phyloP scores from a whole-genome alignment of 352 stramenopile species.

The Peronospora belbahrii region DNA sequence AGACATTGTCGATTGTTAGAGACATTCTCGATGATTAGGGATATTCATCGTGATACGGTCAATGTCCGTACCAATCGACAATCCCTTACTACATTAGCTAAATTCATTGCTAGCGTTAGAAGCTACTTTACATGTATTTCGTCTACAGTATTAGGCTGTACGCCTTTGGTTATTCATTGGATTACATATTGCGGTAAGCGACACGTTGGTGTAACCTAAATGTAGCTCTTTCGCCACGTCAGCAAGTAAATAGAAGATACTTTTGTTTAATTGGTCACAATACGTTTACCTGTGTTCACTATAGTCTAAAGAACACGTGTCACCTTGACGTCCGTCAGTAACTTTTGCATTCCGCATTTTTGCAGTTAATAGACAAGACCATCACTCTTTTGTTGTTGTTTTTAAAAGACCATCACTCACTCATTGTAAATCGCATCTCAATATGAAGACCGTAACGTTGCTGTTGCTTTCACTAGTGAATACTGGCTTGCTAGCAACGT shows the following conservation, averaged over 20 bases:
- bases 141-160: too few relatives aligned
- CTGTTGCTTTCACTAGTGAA: constrained; percentile 28
- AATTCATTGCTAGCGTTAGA: too few relatives aligned
- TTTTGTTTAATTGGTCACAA: constrained; percentile 11
- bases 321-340: constrained; percentile 7
- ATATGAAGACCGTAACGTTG: constrained; percentile 25
- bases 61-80: too few relatives aligned
- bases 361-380: constrained; percentile 12
- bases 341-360: constrained; percentile 19
- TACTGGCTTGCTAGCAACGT: constrained; percentile 24
- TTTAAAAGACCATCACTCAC: constrained; percentile 29
- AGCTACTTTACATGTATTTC: too few relatives aligned
- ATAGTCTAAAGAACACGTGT: constrained; percentile 21
- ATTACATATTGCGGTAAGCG: too few relatives aligned
- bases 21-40: too few relatives aligned
- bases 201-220: too few relatives aligned
- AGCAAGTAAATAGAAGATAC: constrained; percentile 2
- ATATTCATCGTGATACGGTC: too few relatives aligned
- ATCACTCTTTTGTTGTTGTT: constrained; percentile 21
- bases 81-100: too few relatives aligned
- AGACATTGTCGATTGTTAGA: too few relatives aligned
- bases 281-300: constrained; percentile 5
- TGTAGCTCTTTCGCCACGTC: constrained; percentile 21
- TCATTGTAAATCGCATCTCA: too few relatives aligned
- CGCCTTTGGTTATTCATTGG: too few relatives aligned